Percentiles rank a stretch among this genome's conserved stretches.
These are phyloP conservation scores for Chenopodium formosanum DNA, from an alignment of 148 eudicot genomes.

Conservation along the genomic window DNA sequence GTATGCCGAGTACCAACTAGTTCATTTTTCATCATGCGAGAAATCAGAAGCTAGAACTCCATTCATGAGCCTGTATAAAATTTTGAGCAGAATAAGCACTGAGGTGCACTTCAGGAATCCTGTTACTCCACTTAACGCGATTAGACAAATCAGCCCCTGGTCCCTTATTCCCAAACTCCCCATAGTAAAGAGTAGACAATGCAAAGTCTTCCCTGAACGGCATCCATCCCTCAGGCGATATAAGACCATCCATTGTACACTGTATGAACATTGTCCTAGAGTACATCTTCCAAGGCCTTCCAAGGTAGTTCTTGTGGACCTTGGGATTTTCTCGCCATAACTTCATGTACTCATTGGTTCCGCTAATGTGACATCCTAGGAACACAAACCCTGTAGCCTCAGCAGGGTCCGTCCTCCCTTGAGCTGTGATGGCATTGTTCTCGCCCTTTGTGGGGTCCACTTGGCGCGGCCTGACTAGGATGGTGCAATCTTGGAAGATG, in stretches of 20 bases:
- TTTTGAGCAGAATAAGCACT: constrained; percentile 54
- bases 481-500: constrained; percentile 65
- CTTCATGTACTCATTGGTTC: constrained; percentile 68
- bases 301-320: constrained; percentile 64
- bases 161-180: constrained; percentile 67
- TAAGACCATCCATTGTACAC: constrained; percentile 46
- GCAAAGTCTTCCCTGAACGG: constrained; percentile 66
- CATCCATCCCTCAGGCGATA: constrained; percentile 65
- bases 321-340: constrained; percentile 55
- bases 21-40: neutral
- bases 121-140: constrained; percentile 78
- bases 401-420: constrained; percentile 77
- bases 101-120: constrained; percentile 55
- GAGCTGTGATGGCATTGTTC: constrained; percentile 77
- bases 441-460: constrained; percentile 68
- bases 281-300: constrained; percentile 91
- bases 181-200: constrained; percentile 65
- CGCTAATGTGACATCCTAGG: constrained; percentile 52
- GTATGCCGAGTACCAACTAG: neutral
- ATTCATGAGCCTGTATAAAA: constrained; percentile 67
- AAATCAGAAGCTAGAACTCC: constrained; percentile 28
- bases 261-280: constrained; percentile 64
- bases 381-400: constrained; percentile 73
- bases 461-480: constrained; percentile 65
- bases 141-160: constrained; percentile 40